Evolutionary conservation across 495 filamentous ascomycete species (phyloP).

Genomic region (Hypoxylon trugodes): DNA sequence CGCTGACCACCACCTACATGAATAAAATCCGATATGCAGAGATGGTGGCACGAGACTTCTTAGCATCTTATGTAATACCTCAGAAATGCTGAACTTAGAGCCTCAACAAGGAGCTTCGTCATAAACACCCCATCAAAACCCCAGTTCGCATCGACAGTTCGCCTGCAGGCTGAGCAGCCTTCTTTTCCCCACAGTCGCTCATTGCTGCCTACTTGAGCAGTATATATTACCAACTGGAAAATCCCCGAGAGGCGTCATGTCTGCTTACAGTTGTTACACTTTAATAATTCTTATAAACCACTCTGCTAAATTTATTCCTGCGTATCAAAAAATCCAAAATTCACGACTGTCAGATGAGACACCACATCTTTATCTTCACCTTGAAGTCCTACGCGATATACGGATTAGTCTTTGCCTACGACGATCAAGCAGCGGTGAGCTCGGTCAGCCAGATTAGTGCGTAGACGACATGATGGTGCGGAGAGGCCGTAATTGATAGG

Average conservation of each 20-base stretch:
- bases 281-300: neutral
- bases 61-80: conserved; percentile 7
- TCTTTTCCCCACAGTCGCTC: neutral
- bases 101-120: neutral
- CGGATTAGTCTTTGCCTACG: neutral
- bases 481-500: neutral
- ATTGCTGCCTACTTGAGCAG: neutral
- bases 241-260: neutral
- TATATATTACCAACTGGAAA: neutral
- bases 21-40: conserved; percentile 13
- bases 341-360: neutral
- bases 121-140: neutral
- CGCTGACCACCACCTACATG: conserved; percentile 23
- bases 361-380: neutral
- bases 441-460: neutral
- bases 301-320: neutral
- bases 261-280: neutral
- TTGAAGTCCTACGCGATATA: neutral
- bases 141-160: conserved; percentile 2
- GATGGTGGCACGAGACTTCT: conserved; percentile 26
- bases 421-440: neutral
- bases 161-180: conserved; percentile 7
- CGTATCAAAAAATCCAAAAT: too few species aligned
- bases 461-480: neutral
- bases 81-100: neutral